Evolutionary conservation across 805 yeast genomes (phyloP), one percentile per base, ranked within the genome.

Genomic region (Starmerella geochares): DNA sequence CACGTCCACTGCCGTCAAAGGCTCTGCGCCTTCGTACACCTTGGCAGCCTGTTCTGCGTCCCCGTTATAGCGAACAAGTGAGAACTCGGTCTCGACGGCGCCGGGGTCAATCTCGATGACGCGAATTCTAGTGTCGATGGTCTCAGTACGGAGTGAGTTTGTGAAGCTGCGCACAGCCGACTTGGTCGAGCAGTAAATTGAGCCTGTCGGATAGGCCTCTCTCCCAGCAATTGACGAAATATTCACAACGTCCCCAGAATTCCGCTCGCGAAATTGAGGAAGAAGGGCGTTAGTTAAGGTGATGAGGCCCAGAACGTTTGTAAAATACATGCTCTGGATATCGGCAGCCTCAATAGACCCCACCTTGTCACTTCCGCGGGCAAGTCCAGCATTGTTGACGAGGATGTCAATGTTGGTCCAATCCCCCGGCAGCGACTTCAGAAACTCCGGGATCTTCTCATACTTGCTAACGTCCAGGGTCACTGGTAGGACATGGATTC

Each of bases 281-380:
- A 90, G 67, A 23, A 87, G 74, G 5, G 81, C 79, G 66, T 90
- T 95, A 6, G 96, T 87, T 54, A 88, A 67, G 27, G 82, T 77
- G 53, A 88, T 83, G 65, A 88, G 71, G 3, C 95, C 96, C 50
- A 86, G 63, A 2, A 90, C 96, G 62, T 88, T 90, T 52, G 96
- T 86, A 60, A 81, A 74, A 67, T 85, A 80, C 86, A 86, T 86
- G 42, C 74, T 78, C 43, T 74, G 71, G 42, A 86, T 76, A 61
- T 87, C 95, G 4, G 68, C 67, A n/a, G 72, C 66, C 1, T 67
- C 66, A 54, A 90, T 79, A 4, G 70, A 68, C 14, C 96, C 96
- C 49, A 87, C 82, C 49, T 73, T 72, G 36, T 82, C 95, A 49
- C 74, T 70, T 3, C 96, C 96, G 42, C 79, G 67, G 0, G 95